Base-by-base conservation (phyloP, 805 yeast species). In the Lachancea fermentati region DNA sequence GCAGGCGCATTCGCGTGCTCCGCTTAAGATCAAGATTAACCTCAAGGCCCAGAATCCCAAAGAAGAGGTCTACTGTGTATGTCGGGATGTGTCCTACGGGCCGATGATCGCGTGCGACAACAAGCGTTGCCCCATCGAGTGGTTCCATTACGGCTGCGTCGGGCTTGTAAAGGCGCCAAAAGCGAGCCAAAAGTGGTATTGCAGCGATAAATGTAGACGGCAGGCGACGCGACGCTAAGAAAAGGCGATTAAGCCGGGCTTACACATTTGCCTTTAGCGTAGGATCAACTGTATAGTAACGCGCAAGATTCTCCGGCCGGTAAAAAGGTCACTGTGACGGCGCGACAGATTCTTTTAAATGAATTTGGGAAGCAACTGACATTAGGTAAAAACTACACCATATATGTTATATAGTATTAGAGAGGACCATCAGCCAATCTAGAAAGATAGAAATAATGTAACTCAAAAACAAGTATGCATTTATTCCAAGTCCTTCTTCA, bases 61-160 rank as follows among this genome's bases (percentile, higher is more conserved):
- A 22, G 44, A 45, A 19, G 45, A 47, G 22, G 36, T 51, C 1
- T 78, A 73, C 48, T 78, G 83, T 47, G 37, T 65, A 11, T 78
- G 84, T 44, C 57, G 66, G 4, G 60, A 63, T 4, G 65, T 63
- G 1, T 68, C 76, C 5, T 63, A 54, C 41, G 97, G 97, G 1
- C 76, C 75, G 38, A 91, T 91, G 97, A 74, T 91, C 46, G 96
- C 91, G 0, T 91, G 97, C 62, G 97, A 89, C 58, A 78, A 85
- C 50, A 71, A 71, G 2, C 71, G 75, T 28, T 89, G 97, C 63
- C 67, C 75, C 44, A 70, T 63, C 28, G 87, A 80, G 54, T 84
- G 93, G 94, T 85, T 81, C 56, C 94, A 85, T 62, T 82, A 83
- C 68, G 70, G 73, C 30, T 85, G 94, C 64, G 81, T 84, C 29